phyloP scores from a whole-genome alignment of 768 basidiomycete species.

The Kwoniella sp. region DNA sequence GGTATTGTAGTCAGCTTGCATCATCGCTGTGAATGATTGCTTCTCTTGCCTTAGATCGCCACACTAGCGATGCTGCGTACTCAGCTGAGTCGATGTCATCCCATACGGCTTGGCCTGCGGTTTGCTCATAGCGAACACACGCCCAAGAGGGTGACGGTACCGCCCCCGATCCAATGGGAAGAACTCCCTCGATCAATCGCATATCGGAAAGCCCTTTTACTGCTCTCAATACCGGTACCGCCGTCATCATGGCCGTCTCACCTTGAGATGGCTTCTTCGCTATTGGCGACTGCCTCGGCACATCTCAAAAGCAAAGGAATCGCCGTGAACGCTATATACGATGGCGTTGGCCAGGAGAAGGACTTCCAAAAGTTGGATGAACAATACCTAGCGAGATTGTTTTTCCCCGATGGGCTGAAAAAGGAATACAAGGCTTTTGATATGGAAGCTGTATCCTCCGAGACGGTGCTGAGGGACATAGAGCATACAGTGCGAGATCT shows the following conservation, averaged over 20 bases:
- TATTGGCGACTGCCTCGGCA: slow-evolving; percentile 28
- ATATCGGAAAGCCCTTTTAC: slow-evolving; percentile 33
- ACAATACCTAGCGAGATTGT: slow-evolving; percentile 39
- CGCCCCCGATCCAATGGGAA: slow-evolving; percentile 23
- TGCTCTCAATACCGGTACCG: slow-evolving; percentile 42
- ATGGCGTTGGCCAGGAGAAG: slow-evolving; percentile 24
- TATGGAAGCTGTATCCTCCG: slow-evolving; percentile 9
- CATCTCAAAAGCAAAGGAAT: slow-evolving; percentile 31
- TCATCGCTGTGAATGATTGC: too few relatives aligned
- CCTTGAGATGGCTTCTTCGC: slow-evolving; percentile 40
- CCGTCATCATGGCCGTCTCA: slow-evolving; percentile 43
- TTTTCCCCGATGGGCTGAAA: slow-evolving; percentile 39
- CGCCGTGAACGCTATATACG: slow-evolving; percentile 44
- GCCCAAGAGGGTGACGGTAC: slow-evolving; percentile 2
- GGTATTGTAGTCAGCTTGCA: too few relatives aligned
- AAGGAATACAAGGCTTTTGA: slow-evolving; percentile 15
- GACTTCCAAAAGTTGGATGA: slow-evolving; percentile 19
- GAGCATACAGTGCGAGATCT: slow-evolving; percentile 1
- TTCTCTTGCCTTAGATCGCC: too few relatives aligned
- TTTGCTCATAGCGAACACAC: neutral
- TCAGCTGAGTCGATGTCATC: neutral
- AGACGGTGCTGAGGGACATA: slow-evolving; percentile 7
- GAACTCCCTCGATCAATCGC: slow-evolving; percentile 40
- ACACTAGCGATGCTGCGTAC: neutral
- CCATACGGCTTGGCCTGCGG: neutral